Base-by-base conservation (phyloP, 179 eudicot genomes). In the Carnegiea gigantea region DNA sequence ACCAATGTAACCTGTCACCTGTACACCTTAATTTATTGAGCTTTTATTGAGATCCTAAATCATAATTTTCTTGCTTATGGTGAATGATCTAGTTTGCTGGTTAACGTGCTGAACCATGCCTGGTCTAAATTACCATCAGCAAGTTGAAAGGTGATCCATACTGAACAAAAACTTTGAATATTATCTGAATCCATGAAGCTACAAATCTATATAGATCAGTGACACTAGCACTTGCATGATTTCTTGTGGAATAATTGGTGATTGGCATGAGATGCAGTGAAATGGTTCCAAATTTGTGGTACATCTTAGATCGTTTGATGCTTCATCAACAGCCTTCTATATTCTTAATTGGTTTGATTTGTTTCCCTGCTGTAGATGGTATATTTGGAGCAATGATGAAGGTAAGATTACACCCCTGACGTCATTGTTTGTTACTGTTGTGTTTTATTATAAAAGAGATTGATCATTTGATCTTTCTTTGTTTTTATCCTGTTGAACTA, bases 321-420 rank as follows among this genome's bases (percentile, higher is more conserved):
- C 73, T 13, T 18, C n/a, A 11, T 48, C 72, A 33, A 71, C n/a
- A 30, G 10, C 5, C 9, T 26, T 18, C 36, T 28, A 17, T 6
- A 2, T 75, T 48, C 78, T 70, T 77, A 71, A 59, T 49, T 59
- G 40, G 44, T 44, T 24, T 82, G 54, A 18, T 80, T 60, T 21
- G 14, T 30, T 8, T 82, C 21, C 9, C 76, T 54, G 75, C 72
- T 79, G 79, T 92, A 96, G 98, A 96, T 92, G 98, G 99, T 70
- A 60, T 96, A 75, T 96, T 96, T 87, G 99, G 99, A 87, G 99
- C 99, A 60, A 94, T 88, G 97, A 96, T 96, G 99, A 94, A 92
- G 92, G 96, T 94, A 81, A 89, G 86, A 33, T 68, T 82, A 26
- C 43, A 36, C 20, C 23, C 38, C 26, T 21, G 53, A 38, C 24